Conservation (phyloP, 2,329 filamentous ascomycete species). For the Aphanocladium album region DNA sequence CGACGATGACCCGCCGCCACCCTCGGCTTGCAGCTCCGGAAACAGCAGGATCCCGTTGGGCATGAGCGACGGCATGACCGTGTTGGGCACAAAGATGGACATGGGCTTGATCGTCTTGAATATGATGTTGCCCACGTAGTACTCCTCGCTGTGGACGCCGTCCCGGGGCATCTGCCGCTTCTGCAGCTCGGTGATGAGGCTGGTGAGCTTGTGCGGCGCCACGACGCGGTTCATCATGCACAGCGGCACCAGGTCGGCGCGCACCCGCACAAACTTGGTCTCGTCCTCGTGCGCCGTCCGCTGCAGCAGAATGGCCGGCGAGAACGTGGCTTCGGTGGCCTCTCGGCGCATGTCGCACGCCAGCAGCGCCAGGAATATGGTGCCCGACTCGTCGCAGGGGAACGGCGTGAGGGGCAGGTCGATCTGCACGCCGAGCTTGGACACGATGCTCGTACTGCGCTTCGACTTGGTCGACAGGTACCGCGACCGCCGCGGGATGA, state of each 20-base stretch:
- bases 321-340: conserved; percentile 13
- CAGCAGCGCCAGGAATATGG: conserved; percentile 24
- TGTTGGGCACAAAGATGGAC: conserved; percentile 21
- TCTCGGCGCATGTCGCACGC: conserved; percentile 25
- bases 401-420: conserved; percentile 21
- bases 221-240: conserved; percentile 25
- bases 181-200: conserved; percentile 16
- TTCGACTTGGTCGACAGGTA: not conserved
- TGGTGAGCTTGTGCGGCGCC: conserved; percentile 20
- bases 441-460: not conserved
- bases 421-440: not conserved
- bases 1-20: not conserved
- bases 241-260: conserved; percentile 21
- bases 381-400: conserved; percentile 21
- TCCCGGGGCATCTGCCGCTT: conserved; percentile 12
- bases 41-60: conserved; percentile 24
- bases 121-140: not conserved
- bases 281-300: conserved; percentile 24
- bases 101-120: not conserved
- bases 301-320: conserved; percentile 25
- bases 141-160: not conserved
- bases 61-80: conserved; percentile 15
- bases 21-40: conserved; percentile 16
- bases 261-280: conserved; percentile 23
- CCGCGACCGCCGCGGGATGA: not conserved